Percentiles rank a stretch among this genome's conserved stretches.
These are phyloP conservation scores for Persicaria tinctoria DNA, from an alignment of 148 eudicot genomes.

Conservation along the genomic window DNA sequence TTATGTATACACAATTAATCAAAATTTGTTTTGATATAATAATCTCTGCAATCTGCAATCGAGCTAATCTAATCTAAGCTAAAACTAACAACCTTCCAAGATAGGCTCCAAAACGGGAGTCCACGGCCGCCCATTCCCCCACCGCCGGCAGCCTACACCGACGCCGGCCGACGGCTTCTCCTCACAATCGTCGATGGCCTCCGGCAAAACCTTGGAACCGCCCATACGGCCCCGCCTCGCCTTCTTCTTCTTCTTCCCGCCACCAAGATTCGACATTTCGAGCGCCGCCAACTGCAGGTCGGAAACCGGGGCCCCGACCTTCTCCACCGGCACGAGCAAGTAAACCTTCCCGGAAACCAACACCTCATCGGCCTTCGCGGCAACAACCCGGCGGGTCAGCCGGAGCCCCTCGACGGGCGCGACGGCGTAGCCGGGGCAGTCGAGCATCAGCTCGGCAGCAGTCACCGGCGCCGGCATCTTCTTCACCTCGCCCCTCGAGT, in stretches of 20 bases:
- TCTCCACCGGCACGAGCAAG: slow-evolving; percentile 27
- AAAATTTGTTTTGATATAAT: not conserved
- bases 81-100: slow-evolving; percentile 17
- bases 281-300: slow-evolving; percentile 20
- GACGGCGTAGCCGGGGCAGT: slow-evolving; percentile 27
- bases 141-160: slow-evolving; percentile 11
- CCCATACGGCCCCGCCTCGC: slow-evolving; percentile 19
- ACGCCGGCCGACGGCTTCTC: slow-evolving; percentile 10
- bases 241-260: slow-evolving; percentile 9
- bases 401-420: slow-evolving; percentile 19
- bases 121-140: slow-evolving; percentile 21
- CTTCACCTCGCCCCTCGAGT: slow-evolving; percentile 16
- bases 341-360: slow-evolving; percentile 26
- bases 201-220: slow-evolving; percentile 28
- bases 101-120: slow-evolving; percentile 35
- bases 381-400: slow-evolving; percentile 18
- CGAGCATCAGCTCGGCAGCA: slow-evolving; percentile 39
- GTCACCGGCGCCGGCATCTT: slow-evolving; percentile 22
- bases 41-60: not conserved
- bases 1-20: not conserved
- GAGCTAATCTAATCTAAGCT: not conserved
- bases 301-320: slow-evolving; percentile 23
- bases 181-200: slow-evolving; percentile 7
- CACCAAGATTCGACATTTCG: slow-evolving; percentile 13
- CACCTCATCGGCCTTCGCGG: slow-evolving; percentile 28